phyloP scores from a whole-genome alignment of 2,329 filamentous ascomycete species.

The Graphiopsis chlorocephala region DNA sequence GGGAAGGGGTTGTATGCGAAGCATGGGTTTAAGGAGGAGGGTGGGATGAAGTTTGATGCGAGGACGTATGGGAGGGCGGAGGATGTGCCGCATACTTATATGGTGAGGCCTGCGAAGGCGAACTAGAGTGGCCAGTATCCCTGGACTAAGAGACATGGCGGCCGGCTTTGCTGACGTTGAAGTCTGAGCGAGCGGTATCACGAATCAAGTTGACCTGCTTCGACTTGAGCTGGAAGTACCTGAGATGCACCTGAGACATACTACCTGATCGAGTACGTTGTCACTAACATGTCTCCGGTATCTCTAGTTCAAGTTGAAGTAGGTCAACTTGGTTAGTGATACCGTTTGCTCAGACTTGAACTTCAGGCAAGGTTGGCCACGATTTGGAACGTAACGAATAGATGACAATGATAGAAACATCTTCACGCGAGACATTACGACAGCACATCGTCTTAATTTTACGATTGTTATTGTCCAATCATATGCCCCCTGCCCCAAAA shows the following conservation, averaged over 20 bases:
- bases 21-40: slow-evolving; percentile 34
- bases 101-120: slow-evolving; percentile 26
- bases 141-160: background rate
- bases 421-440: background rate
- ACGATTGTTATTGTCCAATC: background rate
- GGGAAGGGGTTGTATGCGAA: slow-evolving; percentile 41
- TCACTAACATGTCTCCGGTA: background rate
- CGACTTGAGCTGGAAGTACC: background rate
- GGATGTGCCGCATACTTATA: slow-evolving; percentile 26
- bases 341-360: background rate
- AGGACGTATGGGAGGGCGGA: slow-evolving; percentile 26
- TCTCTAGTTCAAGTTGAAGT: background rate
- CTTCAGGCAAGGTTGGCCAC: background rate
- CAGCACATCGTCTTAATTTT: background rate
- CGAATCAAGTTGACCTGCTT: background rate
- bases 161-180: background rate
- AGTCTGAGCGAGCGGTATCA: background rate
- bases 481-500: background rate
- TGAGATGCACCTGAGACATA: background rate
- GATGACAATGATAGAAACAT: background rate
- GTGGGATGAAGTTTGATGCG: slow-evolving; percentile 29
- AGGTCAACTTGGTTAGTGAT: background rate
- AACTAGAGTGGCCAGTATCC: background rate
- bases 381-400: background rate
- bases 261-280: background rate